Percentiles rank a stretch among this genome's conserved stretches.
These are phyloP conservation scores for Lactifluus subvellereus DNA, from an alignment of 768 basidiomycete genomes.

Conservation along the genomic window DNA sequence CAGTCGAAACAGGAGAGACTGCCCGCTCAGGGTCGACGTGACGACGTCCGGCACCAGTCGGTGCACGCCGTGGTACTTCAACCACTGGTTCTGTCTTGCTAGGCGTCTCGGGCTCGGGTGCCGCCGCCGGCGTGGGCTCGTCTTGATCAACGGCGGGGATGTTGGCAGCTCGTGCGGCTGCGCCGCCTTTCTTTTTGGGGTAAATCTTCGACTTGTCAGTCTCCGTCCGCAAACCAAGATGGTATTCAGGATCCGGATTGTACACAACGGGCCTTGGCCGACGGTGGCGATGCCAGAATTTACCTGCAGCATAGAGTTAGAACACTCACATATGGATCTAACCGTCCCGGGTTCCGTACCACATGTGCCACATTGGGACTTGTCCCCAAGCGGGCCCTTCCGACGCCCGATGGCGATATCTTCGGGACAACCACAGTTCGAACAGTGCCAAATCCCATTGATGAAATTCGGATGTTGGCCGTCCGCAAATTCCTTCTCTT, in stretches of 20 bases:
- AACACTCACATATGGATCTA: background rate
- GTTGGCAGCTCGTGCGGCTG: slow-evolving; percentile 44
- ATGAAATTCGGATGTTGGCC: slow-evolving; percentile 78
- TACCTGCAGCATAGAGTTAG: slow-evolving; percentile 44
- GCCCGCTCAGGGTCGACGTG: slow-evolving; percentile 44
- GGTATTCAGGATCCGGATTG: slow-evolving; percentile 67
- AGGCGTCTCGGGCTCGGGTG: slow-evolving; percentile 50
- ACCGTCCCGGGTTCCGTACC: slow-evolving; percentile 47
- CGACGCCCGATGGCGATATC: slow-evolving; percentile 77
- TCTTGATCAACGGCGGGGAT: slow-evolving; percentile 29
- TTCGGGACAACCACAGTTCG: slow-evolving; percentile 90
- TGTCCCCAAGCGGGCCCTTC: slow-evolving; percentile 86
- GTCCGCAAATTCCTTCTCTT: slow-evolving; percentile 77
- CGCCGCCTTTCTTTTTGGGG: slow-evolving; percentile 54
- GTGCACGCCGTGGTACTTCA: slow-evolving; percentile 28
- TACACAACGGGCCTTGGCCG: slow-evolving; percentile 77
- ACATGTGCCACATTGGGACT: slow-evolving; percentile 88
- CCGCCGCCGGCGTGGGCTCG: slow-evolving; percentile 29
- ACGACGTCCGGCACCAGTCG: slow-evolving; percentile 15
- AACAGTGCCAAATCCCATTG: slow-evolving; percentile 90
- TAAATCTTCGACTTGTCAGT: slow-evolving; percentile 48
- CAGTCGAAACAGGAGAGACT: slow-evolving; percentile 64
- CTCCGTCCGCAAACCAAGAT: slow-evolving; percentile 51
- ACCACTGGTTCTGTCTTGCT: slow-evolving; percentile 36
- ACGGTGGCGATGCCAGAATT: slow-evolving; percentile 85